Evolutionary conservation across 1,284 basidiomycete genomes (phyloP), one percentile per base, ranked within the genome.

Genomic region (Albatrellus sp.): DNA sequence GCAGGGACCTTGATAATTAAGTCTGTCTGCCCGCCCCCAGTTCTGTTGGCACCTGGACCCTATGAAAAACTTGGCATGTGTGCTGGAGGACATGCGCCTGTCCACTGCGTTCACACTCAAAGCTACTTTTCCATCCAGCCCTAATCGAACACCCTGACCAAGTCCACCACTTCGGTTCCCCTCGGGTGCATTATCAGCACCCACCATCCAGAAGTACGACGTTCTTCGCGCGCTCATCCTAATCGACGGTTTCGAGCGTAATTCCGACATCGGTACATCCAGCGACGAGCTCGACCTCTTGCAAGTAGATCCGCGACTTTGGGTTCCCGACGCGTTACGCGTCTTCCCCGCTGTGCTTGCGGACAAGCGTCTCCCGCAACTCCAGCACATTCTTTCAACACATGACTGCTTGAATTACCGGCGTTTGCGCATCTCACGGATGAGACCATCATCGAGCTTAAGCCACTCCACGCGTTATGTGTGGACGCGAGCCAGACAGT

Each of bases 401-500:
- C 54, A 65, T 1, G 53, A 70, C 14, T 84, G 13, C 57, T 86
- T 13, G 66, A 78, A 40, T 61, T 86, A 5, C 64, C 70, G 2
- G 58, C 63, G 4, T 77, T 77, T 51, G 35, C 46, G 5, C 62
- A 72, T 14, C 61, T 86, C 1, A 72, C 65, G 17, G 81, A 86
- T 56, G 59, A 70, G 16, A 71, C 68, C 34, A 62, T 82, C 14
- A 45, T 65, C 16, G 52, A 61, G 9, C 63, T 85, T 12, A 69
- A 68, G 30, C 52, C 58, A 5, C 64, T 86, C 8, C 70, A 72
- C 51, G 63, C 64, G 4, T 63, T 86, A 16, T 54, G 62, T 35
- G 82, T 86, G n/a, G 79, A 86, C 56, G 67, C 73, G 10, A 75
- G 73, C 46, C 59, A 57, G 3, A 78, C 78, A 1, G 28, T 48